These are phyloP conservation scores for Hydnum rufescens DNA, from an alignment of 768 basidiomycete species.

Conservation along the genomic window DNA sequence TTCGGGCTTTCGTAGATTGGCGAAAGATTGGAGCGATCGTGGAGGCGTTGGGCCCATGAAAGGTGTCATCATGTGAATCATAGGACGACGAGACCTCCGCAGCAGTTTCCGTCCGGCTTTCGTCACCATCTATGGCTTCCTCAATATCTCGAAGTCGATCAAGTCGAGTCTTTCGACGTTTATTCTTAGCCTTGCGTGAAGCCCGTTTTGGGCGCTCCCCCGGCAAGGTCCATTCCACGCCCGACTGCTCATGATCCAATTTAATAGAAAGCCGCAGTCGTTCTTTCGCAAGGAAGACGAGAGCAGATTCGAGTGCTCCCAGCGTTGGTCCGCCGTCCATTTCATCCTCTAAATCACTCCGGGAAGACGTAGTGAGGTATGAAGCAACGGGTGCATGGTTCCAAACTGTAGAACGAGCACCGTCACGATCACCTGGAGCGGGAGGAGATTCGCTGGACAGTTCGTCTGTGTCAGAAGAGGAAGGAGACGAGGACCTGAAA, in stretches of 20 bases:
- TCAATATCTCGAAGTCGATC: not conserved
- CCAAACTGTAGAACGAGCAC: not conserved
- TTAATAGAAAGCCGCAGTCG: constrained; percentile 7
- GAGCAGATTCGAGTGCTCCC: constrained; percentile 9
- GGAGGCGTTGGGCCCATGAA: not conserved
- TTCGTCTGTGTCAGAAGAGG: not conserved
- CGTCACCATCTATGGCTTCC: not conserved
- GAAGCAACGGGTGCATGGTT: not conserved
- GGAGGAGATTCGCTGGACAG: not conserved
- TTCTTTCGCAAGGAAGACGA: constrained; percentile 11
- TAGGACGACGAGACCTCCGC: not conserved
- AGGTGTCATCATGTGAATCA: not conserved
- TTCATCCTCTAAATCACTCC: not conserved
- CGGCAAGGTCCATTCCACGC: too few relatives aligned
- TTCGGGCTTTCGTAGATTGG: not conserved
- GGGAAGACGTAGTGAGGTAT: not conserved
- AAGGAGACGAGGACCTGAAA: not conserved
- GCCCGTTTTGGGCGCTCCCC: too few relatives aligned
- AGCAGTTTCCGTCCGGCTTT: not conserved
- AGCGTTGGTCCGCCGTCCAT: constrained; percentile 7
- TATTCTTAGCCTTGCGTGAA: not conserved
- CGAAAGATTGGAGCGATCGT: not conserved
- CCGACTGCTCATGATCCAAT: constrained; percentile 1
- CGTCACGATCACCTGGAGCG: not conserved
- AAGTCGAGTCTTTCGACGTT: not conserved